Evolutionary conservation across 2,329 filamentous ascomycete species (phyloP), one percentile per base, ranked within the genome.

Genomic region (Botrytis elliptica): DNA sequence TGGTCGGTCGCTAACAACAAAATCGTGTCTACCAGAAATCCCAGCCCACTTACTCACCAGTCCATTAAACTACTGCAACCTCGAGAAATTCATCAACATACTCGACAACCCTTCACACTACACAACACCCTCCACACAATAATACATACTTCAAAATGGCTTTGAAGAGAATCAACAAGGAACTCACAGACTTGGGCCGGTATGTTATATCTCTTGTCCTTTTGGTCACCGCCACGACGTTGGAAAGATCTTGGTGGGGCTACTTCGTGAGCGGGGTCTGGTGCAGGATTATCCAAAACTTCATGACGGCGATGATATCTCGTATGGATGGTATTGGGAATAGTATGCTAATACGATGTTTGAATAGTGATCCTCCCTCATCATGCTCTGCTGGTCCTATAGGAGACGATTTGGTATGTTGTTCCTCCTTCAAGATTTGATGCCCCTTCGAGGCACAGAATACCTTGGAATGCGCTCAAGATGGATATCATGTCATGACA

Each of bases 321-420:
- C 4, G 25, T 62, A 12, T 29, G 73, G 55, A 72, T 57, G 73
- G 49, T 72, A 10, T 60, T 60, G 63, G 4, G 74, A 64, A 73
- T 59, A 74, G 60, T 60, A 75, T 70, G 72, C 77, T 79, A 72
- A 81, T 66, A 65, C 78, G 60, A 74, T 74, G 68, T 75, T 42
- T 72, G 75, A 76, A 77, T 77, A 98, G 96, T 87, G 96, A 99
- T 84, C 96, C 96, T 83, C 96, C 96, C 82, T 98, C 96, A 75
- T 98, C 95, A 80, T 99, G 96, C 91, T 98, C 95, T 83, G 96
- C 96, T 81, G 96, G 96, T 79, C 96, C 96, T 79, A 92, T 97
- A 82, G 95, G 95, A 84, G 95, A 98, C 88, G 96, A 99, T 88
- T 85, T 99, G 90, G 96, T 98, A 95, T 82, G 94, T 88, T 77